Evolutionary conservation across 345 rosid species (phyloP).

Genomic region (Mallotus nudiflorus): DNA sequence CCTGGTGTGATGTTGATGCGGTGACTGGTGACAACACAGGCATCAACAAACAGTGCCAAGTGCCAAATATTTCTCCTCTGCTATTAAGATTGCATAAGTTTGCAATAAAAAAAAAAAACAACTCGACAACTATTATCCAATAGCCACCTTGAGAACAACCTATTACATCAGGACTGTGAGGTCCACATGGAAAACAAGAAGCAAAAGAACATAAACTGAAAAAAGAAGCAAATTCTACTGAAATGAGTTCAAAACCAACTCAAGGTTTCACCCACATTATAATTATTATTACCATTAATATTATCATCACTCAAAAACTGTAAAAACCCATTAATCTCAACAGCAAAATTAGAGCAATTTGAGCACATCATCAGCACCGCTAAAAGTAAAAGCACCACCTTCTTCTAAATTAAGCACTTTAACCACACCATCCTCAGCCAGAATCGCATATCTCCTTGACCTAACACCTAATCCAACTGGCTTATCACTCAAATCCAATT

Average conservation of each 20-base stretch:
- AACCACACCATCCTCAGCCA: constrained; percentile 85
- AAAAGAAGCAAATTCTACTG: not conserved
- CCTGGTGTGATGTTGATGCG: too few species aligned
- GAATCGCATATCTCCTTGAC: constrained; percentile 76
- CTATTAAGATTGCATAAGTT: too few species aligned
- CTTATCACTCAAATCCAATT: constrained; percentile 80
- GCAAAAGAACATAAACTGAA: not conserved
- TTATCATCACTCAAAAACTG: not conserved
- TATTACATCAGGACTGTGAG: too few species aligned
- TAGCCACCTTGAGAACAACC: not conserved
- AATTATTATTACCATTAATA: not conserved
- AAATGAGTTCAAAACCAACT: not conserved
- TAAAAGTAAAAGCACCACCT: constrained; percentile 88
- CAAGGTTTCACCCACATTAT: not conserved
- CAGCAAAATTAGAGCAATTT: constrained; percentile 56
- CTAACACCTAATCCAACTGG: constrained; percentile 78
- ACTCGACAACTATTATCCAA: too few species aligned
- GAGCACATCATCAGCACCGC: constrained; percentile 87
- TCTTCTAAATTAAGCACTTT: constrained; percentile 83
- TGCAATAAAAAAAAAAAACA: not conserved
- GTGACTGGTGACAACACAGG: not conserved
- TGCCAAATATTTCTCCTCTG: too few species aligned
- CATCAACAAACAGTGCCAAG: not conserved
- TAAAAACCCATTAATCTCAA: not conserved
- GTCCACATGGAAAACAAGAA: too few species aligned